Conservation (phyloP, 1,139 yeast species). For the Pichia sp. region DNA sequence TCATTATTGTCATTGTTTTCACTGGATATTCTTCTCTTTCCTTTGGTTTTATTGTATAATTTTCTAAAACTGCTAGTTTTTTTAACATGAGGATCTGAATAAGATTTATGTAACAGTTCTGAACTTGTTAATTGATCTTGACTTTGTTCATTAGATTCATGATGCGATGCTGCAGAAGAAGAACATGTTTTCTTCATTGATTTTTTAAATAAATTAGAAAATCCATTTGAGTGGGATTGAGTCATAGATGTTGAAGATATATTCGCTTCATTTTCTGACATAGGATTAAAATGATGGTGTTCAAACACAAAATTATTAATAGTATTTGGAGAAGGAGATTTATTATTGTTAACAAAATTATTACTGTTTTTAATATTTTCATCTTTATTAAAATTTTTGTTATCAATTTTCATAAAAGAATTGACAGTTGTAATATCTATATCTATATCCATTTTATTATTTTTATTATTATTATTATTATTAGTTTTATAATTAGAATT, state of each 20-base stretch:
- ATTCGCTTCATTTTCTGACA: background rate
- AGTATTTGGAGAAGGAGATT: no score
- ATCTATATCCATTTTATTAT: background rate
- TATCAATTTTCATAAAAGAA: background rate
- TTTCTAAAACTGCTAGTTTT: constrained; percentile 3
- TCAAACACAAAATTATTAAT: no score
- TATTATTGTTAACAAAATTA: no score
- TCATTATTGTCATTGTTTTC: background rate
- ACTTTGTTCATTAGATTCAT: background rate
- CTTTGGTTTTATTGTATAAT: constrained; percentile 3
- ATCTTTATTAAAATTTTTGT: background rate
- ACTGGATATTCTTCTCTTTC: background rate
- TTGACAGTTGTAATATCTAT: background rate
- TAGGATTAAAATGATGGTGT: no score
- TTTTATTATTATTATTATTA: background rate
- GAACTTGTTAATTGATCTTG: no score
- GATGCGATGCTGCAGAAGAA: background rate
- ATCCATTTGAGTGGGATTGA: background rate
- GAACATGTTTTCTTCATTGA: background rate
- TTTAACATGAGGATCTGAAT: background rate
- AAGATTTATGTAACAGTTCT: background rate
- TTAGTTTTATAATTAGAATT: background rate
- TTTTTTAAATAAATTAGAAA: constrained; percentile 5
- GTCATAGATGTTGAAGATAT: background rate
- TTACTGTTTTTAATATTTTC: no score